Conservation (phyloP, 2,329 filamentous ascomycete genomes). For the Claviceps humidiphila region DNA sequence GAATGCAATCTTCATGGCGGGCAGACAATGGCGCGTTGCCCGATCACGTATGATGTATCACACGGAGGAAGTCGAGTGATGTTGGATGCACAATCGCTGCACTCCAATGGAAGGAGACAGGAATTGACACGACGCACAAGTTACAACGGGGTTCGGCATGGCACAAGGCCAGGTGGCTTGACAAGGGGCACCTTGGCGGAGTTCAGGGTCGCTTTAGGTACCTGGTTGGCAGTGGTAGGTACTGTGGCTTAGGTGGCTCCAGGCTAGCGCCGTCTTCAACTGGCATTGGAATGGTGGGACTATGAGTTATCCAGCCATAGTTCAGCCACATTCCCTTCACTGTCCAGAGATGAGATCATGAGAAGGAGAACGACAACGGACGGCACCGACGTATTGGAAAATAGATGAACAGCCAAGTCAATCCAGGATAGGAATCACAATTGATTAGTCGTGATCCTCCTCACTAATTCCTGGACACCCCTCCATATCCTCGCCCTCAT, state of each 20-base stretch:
- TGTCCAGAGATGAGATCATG: too few relatives aligned
- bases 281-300: too few relatives aligned
- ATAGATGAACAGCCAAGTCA: too few relatives aligned
- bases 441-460: constrained; percentile 54
- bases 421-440: too few relatives aligned
- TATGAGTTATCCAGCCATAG: too few relatives aligned
- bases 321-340: too few relatives aligned
- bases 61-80: background rate
- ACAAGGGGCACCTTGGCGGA: background rate
- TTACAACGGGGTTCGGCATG: background rate
- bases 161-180: constrained; percentile 8
- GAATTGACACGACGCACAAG: background rate
- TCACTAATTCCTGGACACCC: constrained; percentile 81
- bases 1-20: constrained; percentile 54
- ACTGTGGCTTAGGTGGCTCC: too few relatives aligned
- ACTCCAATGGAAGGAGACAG: background rate
- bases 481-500: constrained; percentile 62
- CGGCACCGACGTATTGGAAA: too few relatives aligned
- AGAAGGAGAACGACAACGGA: too few relatives aligned
- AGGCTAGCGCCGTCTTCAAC: too few relatives aligned
- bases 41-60: background rate
- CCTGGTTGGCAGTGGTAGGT: too few relatives aligned
- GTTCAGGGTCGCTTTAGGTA: constrained; percentile 1
- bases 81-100: constrained; percentile 3
- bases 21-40: background rate